Conservation (phyloP, 768 basidiomycete species). For the Xanthoconium purpureum region DNA sequence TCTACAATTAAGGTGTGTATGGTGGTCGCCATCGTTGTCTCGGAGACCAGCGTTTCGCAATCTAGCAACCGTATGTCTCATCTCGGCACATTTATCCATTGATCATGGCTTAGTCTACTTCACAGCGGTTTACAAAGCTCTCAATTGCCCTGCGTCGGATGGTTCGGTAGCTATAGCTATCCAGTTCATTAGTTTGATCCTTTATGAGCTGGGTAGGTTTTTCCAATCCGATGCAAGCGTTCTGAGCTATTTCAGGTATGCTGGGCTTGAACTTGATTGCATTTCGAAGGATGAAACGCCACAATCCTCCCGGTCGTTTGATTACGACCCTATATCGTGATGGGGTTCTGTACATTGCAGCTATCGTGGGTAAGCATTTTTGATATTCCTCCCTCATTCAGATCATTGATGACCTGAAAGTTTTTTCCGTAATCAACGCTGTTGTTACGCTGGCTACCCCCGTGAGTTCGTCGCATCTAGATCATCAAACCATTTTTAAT, state of each 20-base stretch:
- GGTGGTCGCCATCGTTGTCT: constrained; percentile 3
- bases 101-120: background rate
- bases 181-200: constrained; percentile 8
- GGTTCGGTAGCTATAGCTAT: constrained; percentile 5
- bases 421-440: constrained; percentile 18
- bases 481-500: background rate
- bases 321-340: constrained; percentile 17
- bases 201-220: constrained; percentile 15
- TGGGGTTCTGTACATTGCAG: constrained; percentile 17
- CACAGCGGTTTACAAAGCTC: constrained; percentile 11
- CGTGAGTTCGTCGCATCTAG: background rate
- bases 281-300: constrained; percentile 14
- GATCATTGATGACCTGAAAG: constrained; percentile 1
- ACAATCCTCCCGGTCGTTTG: constrained; percentile 4
- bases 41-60: constrained; percentile 1
- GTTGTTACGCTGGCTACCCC: constrained; percentile 6
- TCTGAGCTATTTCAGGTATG: constrained; percentile 11
- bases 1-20: constrained; percentile 4
- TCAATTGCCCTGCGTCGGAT: constrained; percentile 8
- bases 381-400: background rate
- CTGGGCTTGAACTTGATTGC: constrained; percentile 16
- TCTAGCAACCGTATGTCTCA: constrained; percentile 4
- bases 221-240: background rate
- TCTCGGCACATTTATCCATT: background rate
- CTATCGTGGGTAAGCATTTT: constrained; percentile 11